Conservation (phyloP, 1,139 yeast species). For the Saccharomyces hybrid region DNA sequence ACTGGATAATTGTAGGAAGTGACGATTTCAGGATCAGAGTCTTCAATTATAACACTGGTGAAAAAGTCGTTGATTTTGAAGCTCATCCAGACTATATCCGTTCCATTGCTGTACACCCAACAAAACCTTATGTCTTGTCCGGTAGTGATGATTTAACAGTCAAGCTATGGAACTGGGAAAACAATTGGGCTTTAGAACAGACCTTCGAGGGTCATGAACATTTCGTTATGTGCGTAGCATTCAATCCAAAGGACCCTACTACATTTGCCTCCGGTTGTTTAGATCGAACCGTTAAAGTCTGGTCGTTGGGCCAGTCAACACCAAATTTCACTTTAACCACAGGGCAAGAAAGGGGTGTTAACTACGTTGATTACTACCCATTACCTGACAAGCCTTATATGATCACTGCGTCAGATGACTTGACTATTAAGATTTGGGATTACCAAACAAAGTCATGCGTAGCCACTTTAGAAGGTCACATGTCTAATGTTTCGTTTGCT, state of each 20-base stretch:
- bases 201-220: conserved; percentile 93
- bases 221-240: conserved; percentile 87
- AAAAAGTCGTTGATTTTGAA: conserved; percentile 87
- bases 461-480: conserved; percentile 89
- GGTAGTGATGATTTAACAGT: conserved; percentile 89
- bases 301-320: conserved; percentile 86
- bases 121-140: conserved; percentile 80
- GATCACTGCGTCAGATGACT: conserved; percentile 88
- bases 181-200: conserved; percentile 82
- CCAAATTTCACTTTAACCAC: conserved; percentile 91
- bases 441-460: conserved; percentile 94
- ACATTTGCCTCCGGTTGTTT: conserved; percentile 96
- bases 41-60: conserved; percentile 91
- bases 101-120: conserved; percentile 87
- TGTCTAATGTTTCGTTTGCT: conserved; percentile 92
- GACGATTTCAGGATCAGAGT: conserved; percentile 93
- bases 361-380: conserved; percentile 93
- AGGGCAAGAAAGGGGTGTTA: conserved; percentile 89
- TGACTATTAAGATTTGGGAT: conserved; percentile 89
- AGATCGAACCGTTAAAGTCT: conserved; percentile 91
- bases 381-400: conserved; percentile 94
- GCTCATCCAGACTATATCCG: conserved; percentile 97
- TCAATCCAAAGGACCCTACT: conserved; percentile 95
- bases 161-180: conserved; percentile 96
- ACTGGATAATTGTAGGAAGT: conserved; percentile 94